phyloP scores from a whole-genome alignment of 75 land plant genomes.

The Adiantum capillusveneris region DNA sequence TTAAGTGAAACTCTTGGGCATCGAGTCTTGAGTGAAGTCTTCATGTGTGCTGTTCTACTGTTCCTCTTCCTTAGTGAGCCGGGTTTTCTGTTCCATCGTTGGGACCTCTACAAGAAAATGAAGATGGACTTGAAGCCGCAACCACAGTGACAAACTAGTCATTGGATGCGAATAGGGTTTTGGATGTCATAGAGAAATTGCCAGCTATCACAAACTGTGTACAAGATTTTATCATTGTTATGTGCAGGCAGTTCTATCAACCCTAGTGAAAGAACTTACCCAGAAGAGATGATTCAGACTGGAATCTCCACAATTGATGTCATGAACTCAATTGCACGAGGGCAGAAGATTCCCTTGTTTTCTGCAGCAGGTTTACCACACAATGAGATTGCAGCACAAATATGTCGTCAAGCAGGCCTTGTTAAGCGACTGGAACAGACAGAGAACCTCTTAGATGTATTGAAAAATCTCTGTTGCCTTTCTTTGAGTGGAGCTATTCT shows the following conservation, averaged over 20 bases:
- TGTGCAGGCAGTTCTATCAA: conserved; percentile 36
- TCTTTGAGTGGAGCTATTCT: no score
- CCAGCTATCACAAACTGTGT: no score
- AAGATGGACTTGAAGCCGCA: no score
- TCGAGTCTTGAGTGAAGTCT: no score
- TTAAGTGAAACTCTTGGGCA: no score
- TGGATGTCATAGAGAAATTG: no score
- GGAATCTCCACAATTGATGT: conserved; percentile 44
- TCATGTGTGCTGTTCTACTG: no score
- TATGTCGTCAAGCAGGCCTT: conserved; percentile 43
- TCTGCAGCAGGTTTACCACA: conserved; percentile 47
- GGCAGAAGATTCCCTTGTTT: conserved; percentile 42
- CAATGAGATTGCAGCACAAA: conserved; percentile 48
- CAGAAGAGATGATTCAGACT: conserved; percentile 47
- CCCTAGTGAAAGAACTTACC: conserved; percentile 40
- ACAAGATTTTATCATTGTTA: background rate
- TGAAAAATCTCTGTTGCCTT: background rate
- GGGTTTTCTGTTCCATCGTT: no score
- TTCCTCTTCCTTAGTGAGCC: no score
- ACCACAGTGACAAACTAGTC: no score
- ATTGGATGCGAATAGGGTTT: no score
- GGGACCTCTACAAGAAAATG: no score
- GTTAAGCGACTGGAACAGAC: conserved; percentile 28
- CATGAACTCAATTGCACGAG: conserved; percentile 46
- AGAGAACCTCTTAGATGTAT: conserved; percentile 22